Percentiles rank a stretch among this genome's conserved stretches.
Evolutionary conservation across 2,329 filamentous ascomycete species (phyloP).

Genomic region (Rutstroemia sydowiana): DNA sequence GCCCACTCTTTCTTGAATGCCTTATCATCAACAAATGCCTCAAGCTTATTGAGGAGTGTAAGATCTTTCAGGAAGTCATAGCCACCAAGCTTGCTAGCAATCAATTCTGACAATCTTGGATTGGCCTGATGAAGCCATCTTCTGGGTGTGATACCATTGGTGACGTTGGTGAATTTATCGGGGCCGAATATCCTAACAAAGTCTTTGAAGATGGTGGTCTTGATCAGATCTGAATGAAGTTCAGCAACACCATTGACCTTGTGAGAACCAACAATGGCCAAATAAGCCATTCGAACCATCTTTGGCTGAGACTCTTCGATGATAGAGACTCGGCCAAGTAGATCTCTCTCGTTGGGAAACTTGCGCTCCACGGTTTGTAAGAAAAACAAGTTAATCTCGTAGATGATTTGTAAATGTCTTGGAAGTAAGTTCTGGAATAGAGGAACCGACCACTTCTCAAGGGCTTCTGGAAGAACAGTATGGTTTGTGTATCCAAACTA

Average conservation of each 20-base stretch:
- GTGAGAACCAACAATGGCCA: slow-evolving; percentile 94
- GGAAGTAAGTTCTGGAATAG: slow-evolving; percentile 88
- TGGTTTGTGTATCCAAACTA: slow-evolving; percentile 95
- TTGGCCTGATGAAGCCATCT: slow-evolving; percentile 98
- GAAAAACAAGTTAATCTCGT: slow-evolving; percentile 95
- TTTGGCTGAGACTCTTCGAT: slow-evolving; percentile 96
- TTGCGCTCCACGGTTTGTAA: slow-evolving; percentile 81
- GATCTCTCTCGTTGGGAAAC: slow-evolving; percentile 83
- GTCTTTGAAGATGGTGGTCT: slow-evolving; percentile 99
- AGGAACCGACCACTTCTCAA: slow-evolving; percentile 97
- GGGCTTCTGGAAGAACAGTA: slow-evolving; percentile 89
- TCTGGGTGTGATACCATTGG: slow-evolving; percentile 93
- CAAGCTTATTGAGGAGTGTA: slow-evolving; percentile 77
- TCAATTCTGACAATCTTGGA: slow-evolving; percentile 82
- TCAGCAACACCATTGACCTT: slow-evolving; percentile 99
- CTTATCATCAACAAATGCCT: slow-evolving; percentile 76
- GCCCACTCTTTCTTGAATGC: slow-evolving; percentile 91
- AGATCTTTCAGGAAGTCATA: slow-evolving; percentile 85
- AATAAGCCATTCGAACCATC: slow-evolving; percentile 95
- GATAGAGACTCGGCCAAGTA: slow-evolving; percentile 84
- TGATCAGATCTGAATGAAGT: slow-evolving; percentile 94
- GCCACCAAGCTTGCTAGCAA: slow-evolving; percentile 80
- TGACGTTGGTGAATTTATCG: slow-evolving; percentile 98
- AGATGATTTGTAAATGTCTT: slow-evolving; percentile 93
- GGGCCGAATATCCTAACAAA: slow-evolving; percentile 92